A percentile compares a stretch with the other conserved stretches of the same genome.
Conservation (phyloP, 83 land plant genomes). For the Picea engelmannii region DNA sequence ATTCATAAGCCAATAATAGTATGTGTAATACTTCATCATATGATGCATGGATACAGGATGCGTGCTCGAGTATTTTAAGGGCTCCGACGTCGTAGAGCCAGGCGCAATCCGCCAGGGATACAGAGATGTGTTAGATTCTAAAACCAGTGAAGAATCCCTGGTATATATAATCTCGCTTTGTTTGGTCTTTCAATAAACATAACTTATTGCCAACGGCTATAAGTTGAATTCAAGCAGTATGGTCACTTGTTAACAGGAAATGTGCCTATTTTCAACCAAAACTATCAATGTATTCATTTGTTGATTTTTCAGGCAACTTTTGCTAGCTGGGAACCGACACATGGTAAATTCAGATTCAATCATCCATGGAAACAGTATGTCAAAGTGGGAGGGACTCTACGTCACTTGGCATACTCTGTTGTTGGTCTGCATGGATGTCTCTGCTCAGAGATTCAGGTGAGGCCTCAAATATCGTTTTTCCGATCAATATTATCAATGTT, state of each 20-base stretch:
- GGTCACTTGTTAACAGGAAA: no score
- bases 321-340: conserved; percentile 89
- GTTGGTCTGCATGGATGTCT: conserved; percentile 79
- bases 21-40: neutral
- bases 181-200: no score
- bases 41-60: conserved; percentile 3
- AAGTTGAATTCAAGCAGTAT: no score
- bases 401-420: conserved; percentile 69
- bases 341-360: conserved; percentile 46
- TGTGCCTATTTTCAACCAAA: no score
- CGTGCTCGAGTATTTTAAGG: conserved; percentile 12
- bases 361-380: conserved; percentile 78
- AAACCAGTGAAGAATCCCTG: conserved; percentile 53
- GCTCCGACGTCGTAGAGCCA: no score
- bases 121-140: conserved; percentile 49
- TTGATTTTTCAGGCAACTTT: conserved; percentile 47
- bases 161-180: conserved; percentile 25
- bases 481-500: no score
- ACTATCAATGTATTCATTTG: no score
- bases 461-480: no score
- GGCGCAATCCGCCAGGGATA: conserved; percentile 11
- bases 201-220: no score
- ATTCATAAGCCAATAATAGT: no score
- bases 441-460: conserved; percentile 77
- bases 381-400: conserved; percentile 60